phyloP scores from a whole-genome alignment of 2,329 filamentous ascomycete species.

The Teratosphaeria pseudoeucalypti region DNA sequence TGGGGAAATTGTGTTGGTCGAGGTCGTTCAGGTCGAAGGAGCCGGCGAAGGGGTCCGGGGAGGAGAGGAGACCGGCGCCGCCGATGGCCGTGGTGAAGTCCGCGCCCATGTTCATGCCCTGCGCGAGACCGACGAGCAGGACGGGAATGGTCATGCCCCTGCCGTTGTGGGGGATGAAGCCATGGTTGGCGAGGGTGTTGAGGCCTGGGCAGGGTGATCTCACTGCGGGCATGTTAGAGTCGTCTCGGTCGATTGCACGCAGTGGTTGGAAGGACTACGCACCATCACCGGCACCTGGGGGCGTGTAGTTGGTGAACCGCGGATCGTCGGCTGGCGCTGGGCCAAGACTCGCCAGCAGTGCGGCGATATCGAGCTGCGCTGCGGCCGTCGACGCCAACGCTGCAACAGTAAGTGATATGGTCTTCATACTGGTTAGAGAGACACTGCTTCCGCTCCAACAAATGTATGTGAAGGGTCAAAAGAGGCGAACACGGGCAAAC shows the following conservation, averaged over 20 bases:
- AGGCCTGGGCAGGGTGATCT: slow-evolving; percentile 21
- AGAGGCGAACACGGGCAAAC: neutral
- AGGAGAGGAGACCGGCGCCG: slow-evolving; percentile 17
- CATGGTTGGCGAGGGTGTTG: slow-evolving; percentile 16
- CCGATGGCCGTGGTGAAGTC: slow-evolving; percentile 21
- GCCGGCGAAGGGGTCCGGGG: slow-evolving; percentile 9
- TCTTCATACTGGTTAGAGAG: neutral
- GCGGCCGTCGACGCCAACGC: neutral
- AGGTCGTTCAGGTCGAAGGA: slow-evolving; percentile 19
- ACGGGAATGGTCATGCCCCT: slow-evolving; percentile 16
- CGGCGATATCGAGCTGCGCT: neutral
- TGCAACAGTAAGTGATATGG: neutral
- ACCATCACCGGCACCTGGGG: slow-evolving; percentile 17
- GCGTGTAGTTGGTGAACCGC: slow-evolving; percentile 17
- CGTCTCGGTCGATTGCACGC: neutral
- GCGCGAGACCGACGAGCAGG: slow-evolving; percentile 16
- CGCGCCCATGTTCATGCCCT: slow-evolving; percentile 19
- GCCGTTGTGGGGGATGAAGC: slow-evolving; percentile 18
- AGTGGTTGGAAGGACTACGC: neutral
- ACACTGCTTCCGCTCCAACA: neutral
- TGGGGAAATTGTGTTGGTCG: slow-evolving; percentile 24
- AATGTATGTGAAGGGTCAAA: neutral
- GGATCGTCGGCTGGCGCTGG: slow-evolving; percentile 16
- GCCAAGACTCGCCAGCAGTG: slow-evolving; percentile 13
- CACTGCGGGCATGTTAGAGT: slow-evolving; percentile 5